Percentiles rank a stretch among this genome's conserved stretches.
Conservation (phyloP, 768 basidiomycete species). For the Mycena latifolia region DNA sequence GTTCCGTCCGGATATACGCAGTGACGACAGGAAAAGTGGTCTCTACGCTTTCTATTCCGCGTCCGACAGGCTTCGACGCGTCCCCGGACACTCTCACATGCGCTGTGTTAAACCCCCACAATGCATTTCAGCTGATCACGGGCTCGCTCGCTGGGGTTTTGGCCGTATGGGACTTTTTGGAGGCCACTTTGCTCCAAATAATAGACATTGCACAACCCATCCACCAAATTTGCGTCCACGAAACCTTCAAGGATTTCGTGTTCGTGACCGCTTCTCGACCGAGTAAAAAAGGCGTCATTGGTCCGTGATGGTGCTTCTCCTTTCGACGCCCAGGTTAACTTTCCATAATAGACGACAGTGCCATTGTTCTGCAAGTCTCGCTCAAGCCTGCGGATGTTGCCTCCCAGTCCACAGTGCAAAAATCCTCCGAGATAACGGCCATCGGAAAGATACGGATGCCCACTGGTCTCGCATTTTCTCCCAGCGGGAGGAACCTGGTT, state of each 20-base stretch:
- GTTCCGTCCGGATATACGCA: slow-evolving; percentile 89
- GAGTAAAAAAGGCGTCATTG: slow-evolving; percentile 55
- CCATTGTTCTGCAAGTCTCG: slow-evolving; percentile 73
- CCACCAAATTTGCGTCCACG: slow-evolving; percentile 78
- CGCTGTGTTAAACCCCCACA: slow-evolving; percentile 83
- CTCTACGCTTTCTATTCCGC: slow-evolving; percentile 79
- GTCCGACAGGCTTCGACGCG: slow-evolving; percentile 47
- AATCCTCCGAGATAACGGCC: slow-evolving; percentile 62
- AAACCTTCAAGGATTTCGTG: slow-evolving; percentile 73
- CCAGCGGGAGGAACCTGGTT: slow-evolving; percentile 83
- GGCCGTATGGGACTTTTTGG: slow-evolving; percentile 94
- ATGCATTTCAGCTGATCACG: slow-evolving; percentile 91
- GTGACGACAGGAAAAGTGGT: slow-evolving; percentile 81
- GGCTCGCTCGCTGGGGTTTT: slow-evolving; percentile 87
- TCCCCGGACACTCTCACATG: slow-evolving; percentile 74
- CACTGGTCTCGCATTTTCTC: slow-evolving; percentile 77
- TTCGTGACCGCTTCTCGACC: slow-evolving; percentile 75
- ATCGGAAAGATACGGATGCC: slow-evolving; percentile 79
- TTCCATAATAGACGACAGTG: slow-evolving; percentile 60
- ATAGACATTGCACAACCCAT: slow-evolving; percentile 80
- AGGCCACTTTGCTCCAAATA: slow-evolving; percentile 82
- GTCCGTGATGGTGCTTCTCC: slow-evolving; percentile 41
- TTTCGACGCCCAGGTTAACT: slow-evolving; percentile 27
- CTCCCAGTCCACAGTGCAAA: slow-evolving; percentile 52
- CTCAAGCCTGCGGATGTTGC: slow-evolving; percentile 61